Conservation (phyloP, 1,284 basidiomycete species). For the Boletus semigastroideus region DNA sequence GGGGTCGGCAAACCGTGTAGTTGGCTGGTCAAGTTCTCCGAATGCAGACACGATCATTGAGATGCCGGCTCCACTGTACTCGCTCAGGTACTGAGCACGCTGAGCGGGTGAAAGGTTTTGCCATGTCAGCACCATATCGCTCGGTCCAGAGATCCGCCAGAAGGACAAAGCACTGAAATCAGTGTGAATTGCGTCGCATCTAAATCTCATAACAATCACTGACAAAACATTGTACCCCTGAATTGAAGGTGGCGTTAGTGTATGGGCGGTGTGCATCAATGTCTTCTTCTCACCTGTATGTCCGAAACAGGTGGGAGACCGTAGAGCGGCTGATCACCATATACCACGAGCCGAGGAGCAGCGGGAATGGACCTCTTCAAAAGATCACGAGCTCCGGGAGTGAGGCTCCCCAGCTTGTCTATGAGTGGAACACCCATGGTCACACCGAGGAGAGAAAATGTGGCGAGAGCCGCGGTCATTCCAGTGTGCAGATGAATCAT, state of each 20-base stretch:
- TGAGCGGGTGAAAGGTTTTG: background rate
- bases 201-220: background rate
- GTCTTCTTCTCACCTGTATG: background rate
- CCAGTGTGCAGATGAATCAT: background rate
- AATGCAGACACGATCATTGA: constrained; percentile 1
- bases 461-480: background rate
- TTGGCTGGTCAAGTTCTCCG: background rate
- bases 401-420: background rate
- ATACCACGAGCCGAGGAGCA: background rate
- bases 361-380: background rate
- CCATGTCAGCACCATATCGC: background rate
- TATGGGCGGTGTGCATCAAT: too few relatives aligned
- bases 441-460: background rate
- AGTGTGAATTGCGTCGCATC: background rate
- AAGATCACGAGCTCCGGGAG: background rate
- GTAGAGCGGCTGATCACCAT: background rate
- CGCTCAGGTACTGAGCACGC: background rate
- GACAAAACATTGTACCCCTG: constrained; percentile 2
- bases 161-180: background rate
- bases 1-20: background rate
- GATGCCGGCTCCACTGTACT: constrained; percentile 1
- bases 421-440: background rate
- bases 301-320: background rate
- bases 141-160: background rate
- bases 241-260: background rate